Base-by-base conservation (phyloP, 2,329 filamentous ascomycete species). In the Eutypa lata region DNA sequence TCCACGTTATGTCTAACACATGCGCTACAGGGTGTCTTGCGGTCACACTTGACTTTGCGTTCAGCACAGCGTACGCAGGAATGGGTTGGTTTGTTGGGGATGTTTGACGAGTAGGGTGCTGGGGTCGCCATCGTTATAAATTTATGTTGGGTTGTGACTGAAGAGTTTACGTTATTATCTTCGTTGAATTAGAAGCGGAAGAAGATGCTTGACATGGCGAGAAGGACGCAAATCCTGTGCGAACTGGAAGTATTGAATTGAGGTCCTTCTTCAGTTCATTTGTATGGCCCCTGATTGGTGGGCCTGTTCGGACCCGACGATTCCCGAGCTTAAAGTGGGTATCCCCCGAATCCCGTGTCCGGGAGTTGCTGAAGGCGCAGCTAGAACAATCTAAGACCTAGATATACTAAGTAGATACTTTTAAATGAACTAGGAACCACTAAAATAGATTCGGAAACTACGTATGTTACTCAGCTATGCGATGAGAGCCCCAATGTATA, bases 11-110 rank as follows among this genome's bases (percentile, higher is more conserved):
- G 52, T 44, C 62, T 69, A 26, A 53, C 56, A 50, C 69, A 72
- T 47, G 68, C 64, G 8, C 59, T 50, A 50, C 69, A 72, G 2
- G 69, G 69, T n/a, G 57, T 68, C 22, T 62, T 64, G n/a, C 67
- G 65, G 49, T 72, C 68, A 52, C 69, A 71, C 40, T 67, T 70
- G 52, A 72, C 66, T 54, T 72, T 72, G 38, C 70, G 65, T 46
- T 67, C 49, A 43, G 57, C 53, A 44, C 59, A 61, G 22, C 55
- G 59, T 13, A 56, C 49, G 48, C 59, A 61, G 16, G 59, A 52
- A 42, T 50, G 53, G 48, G 47, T 55, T 16, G 53, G 51, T 35
- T 50, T 50, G 46, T 38, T 49, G 18, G 42, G 40, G 8, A n/a
- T 31, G 46, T 13, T 33, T 31, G 10, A 22, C 24, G n/a, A 31